Evolutionary conservation across 73 alveolate species (phyloP).

Genomic region (Durusdinium trenchii): DNA sequence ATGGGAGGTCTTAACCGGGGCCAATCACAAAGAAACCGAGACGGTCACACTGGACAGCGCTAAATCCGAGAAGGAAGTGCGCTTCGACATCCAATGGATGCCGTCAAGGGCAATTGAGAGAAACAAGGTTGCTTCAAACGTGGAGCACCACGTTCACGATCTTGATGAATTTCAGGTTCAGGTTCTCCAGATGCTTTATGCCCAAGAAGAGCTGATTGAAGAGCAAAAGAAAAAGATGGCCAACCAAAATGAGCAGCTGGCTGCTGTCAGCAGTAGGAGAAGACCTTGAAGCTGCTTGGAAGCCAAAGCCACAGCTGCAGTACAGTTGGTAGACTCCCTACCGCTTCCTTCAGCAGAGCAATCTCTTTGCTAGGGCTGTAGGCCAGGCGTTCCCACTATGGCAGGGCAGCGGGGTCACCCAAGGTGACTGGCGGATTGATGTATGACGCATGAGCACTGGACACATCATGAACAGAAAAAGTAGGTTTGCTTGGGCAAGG

Average conservation of each 20-base stretch:
- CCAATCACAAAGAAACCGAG: not conserved
- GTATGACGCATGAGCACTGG: too few relatives aligned
- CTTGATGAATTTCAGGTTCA: conserved; percentile 32
- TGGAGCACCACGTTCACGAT: not conserved
- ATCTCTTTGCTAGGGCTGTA: too few relatives aligned
- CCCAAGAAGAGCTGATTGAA: conserved; percentile 9
- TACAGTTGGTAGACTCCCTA: too few relatives aligned
- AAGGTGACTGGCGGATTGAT: too few relatives aligned
- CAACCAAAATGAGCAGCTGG: not conserved
- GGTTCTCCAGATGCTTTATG: conserved; percentile 21
- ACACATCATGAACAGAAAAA: too few relatives aligned
- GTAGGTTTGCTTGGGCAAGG: too few relatives aligned
- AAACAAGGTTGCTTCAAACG: not conserved
- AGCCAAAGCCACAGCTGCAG: too few relatives aligned
- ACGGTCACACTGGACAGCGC: not conserved
- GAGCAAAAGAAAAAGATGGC: not conserved
- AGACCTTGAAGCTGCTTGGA: too few relatives aligned
- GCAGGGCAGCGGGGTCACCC: too few relatives aligned
- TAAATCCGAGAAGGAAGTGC: not conserved
- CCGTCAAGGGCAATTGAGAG: not conserved
- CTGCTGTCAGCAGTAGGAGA: too few relatives aligned
- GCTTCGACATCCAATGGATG: conserved; percentile 32
- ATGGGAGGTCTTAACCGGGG: not conserved
- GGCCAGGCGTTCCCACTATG: too few relatives aligned
- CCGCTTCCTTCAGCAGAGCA: too few relatives aligned